phyloP scores from a whole-genome alignment of 2,329 filamentous ascomycete genomes.

The Diaporthe vaccinii region DNA sequence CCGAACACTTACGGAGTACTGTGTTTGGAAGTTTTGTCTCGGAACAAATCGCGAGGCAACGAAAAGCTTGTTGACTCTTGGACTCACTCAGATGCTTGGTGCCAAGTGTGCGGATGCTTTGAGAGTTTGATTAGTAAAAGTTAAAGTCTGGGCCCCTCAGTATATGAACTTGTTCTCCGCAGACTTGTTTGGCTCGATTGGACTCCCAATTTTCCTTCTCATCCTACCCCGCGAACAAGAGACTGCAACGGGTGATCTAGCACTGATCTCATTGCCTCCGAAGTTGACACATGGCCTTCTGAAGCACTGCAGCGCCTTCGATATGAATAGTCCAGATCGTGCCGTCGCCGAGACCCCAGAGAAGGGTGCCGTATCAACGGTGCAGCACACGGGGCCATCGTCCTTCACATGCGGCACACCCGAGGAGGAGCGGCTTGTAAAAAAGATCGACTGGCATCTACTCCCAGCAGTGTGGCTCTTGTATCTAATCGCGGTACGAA shows the following conservation, averaged over 20 bases:
- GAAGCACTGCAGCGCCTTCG: not conserved
- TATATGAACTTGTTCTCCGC: not conserved
- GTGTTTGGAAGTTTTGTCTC: not conserved
- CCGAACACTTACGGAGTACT: not conserved
- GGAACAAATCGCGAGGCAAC: not conserved
- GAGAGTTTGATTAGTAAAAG: conserved; percentile 8
- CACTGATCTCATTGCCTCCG: not conserved
- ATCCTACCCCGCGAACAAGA: not conserved
- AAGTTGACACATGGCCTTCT: not conserved
- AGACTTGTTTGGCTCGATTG: not conserved
- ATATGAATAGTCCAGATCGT: not conserved
- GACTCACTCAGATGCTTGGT: too few species aligned
- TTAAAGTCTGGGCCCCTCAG: not conserved
- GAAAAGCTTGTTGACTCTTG: not conserved
- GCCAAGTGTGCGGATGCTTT: not conserved
- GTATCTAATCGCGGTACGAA: conserved; percentile 6
- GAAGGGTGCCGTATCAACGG: conserved; percentile 1
- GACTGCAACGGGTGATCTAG: not conserved
- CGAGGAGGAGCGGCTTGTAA: not conserved
- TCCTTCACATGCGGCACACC: not conserved
- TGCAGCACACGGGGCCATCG: not conserved
- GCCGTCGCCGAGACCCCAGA: not conserved
- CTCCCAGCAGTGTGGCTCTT: not conserved
- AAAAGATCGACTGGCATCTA: conserved; percentile 15
- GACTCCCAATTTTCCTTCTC: not conserved